Evolutionary conservation across 163 green algal species (phyloP).

Genomic region (Prototheca cutis): DNA sequence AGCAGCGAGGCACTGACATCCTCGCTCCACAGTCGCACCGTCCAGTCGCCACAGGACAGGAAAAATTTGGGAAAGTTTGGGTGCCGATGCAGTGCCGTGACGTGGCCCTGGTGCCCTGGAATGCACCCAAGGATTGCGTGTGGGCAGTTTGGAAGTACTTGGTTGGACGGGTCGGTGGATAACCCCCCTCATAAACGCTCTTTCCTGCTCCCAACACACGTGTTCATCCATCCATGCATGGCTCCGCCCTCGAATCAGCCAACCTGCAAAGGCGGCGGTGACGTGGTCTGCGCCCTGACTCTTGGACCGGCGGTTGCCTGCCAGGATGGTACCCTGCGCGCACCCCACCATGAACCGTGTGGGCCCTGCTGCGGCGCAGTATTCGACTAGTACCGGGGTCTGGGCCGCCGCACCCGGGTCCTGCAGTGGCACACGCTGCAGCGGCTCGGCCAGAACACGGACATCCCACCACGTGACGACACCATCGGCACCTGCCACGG

Average conservation of each 20-base stretch:
- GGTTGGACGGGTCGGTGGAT: no score
- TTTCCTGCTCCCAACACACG: no score
- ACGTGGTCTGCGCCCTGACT: slow-evolving; percentile 76
- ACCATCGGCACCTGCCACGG: slow-evolving; percentile 69
- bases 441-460: slow-evolving; percentile 3
- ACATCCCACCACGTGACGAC: slow-evolving; percentile 75
- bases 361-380: slow-evolving; percentile 63
- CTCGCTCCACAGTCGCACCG: slow-evolving; percentile 80
- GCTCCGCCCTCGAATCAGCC: not conserved
- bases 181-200: no score
- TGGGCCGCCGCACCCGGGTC: not conserved
- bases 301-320: slow-evolving; percentile 70
- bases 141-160: no score
- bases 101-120: slow-evolving; percentile 75
- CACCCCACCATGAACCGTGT: slow-evolving; percentile 93
- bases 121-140: no score
- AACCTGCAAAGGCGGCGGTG: slow-evolving; percentile 46
- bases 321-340: slow-evolving; percentile 51
- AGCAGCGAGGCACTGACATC: slow-evolving; percentile 81
- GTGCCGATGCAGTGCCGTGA: slow-evolving; percentile 71
- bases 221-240: not conserved
- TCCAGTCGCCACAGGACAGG: slow-evolving; percentile 85
- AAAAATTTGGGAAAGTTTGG: slow-evolving; percentile 92
- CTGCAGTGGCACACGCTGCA: slow-evolving; percentile 26
- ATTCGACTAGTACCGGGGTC: slow-evolving; percentile 51